These are phyloP conservation scores for Sporothrix humicola DNA, from an alignment of 2,329 filamentous ascomycete genomes.

Conservation along the genomic window DNA sequence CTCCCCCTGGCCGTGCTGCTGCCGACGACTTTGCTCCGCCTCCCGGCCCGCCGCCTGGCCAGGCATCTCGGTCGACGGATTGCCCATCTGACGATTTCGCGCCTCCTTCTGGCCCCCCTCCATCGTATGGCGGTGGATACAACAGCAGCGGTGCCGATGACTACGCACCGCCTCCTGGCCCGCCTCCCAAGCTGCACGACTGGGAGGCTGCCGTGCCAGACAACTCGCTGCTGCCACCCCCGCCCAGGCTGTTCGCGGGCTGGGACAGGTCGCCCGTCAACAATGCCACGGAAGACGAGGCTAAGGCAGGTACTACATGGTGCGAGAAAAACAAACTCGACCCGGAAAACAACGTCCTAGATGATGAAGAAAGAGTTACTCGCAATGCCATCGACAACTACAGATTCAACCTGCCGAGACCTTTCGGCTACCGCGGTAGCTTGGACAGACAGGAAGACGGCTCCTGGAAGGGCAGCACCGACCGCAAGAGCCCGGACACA, in stretches of 20 bases:
- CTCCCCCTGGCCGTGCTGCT: not conserved
- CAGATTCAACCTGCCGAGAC: slow-evolving; percentile 61
- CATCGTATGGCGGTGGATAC: slow-evolving; percentile 34
- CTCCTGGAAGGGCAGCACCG: slow-evolving; percentile 55
- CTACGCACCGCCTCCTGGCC: slow-evolving; percentile 44
- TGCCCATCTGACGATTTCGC: slow-evolving; percentile 37
- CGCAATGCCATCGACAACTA: slow-evolving; percentile 55
- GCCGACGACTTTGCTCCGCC: slow-evolving; percentile 39
- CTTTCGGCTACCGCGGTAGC: slow-evolving; percentile 54
- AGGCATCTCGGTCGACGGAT: slow-evolving; percentile 2
- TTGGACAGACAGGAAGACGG: slow-evolving; percentile 56
- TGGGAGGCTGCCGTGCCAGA: slow-evolving; percentile 75
- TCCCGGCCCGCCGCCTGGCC: slow-evolving; percentile 30
- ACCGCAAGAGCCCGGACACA: slow-evolving; percentile 59
- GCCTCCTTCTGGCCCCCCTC: slow-evolving; percentile 40
- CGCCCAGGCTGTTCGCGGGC: slow-evolving; percentile 68
- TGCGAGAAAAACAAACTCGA: slow-evolving; percentile 65
- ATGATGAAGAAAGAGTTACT: slow-evolving; percentile 8
- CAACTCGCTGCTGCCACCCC: slow-evolving; percentile 73
- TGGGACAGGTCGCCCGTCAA: slow-evolving; percentile 69
- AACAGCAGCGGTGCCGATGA: slow-evolving; percentile 27
- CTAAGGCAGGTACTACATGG: slow-evolving; percentile 70
- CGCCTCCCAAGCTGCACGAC: slow-evolving; percentile 58
- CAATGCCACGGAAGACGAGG: slow-evolving; percentile 59
- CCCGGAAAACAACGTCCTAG: slow-evolving; percentile 52